Evolutionary conservation across 495 filamentous ascomycete genomes (phyloP), one percentile per base, ranked within the genome.

Genomic region (Penicillium roqueforti): DNA sequence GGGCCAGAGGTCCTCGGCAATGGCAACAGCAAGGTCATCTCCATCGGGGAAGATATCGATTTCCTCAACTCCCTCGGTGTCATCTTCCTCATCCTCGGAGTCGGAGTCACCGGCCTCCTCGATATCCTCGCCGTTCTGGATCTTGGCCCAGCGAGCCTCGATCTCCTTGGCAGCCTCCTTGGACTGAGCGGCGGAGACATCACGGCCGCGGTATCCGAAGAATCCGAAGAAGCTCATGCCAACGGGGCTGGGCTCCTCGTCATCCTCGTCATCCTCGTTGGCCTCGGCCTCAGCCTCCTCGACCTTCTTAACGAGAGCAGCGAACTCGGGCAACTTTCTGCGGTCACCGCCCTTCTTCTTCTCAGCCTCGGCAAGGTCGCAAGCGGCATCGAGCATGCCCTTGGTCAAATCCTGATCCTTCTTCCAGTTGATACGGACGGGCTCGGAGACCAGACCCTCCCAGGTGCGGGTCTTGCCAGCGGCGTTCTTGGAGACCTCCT

Each of bases 351-450:
- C 63, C 53, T 68, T 55, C 67, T 77, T 79, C 73, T 77, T 70
- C 69, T 88, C 80, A 31, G 84, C 84, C 51, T 90, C 83, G 61
- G 75, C 88, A 34, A 87, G 77, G 43, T 81, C 79, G 44, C 82
- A 78, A 14, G 85, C 86, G 6, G 88, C 80, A 68, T 83, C 80
- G 19, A 90, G 82, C 59, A 95, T 70, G 36, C 92, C 92, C 51
- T 82, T 79, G 32, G 91, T 96, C 60, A 92, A 68, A 67, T 97
- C 92, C 70, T 85, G 84, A 47, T 81, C 86, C 57, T 83, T 74
- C 80, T 90, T 95, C 92, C 92, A 97, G 61, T 85, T 76, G 65
- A 97, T 89, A 51, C 82, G 77, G 34, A 96, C 88, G 6, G 92
- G 92, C 67, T 92, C 89, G 34, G 83, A 87, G 40, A 93, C 88